Evolutionary conservation across 164 flowering plant genomes (phyloP).

Genomic region (Nymphaea thermarum): DNA sequence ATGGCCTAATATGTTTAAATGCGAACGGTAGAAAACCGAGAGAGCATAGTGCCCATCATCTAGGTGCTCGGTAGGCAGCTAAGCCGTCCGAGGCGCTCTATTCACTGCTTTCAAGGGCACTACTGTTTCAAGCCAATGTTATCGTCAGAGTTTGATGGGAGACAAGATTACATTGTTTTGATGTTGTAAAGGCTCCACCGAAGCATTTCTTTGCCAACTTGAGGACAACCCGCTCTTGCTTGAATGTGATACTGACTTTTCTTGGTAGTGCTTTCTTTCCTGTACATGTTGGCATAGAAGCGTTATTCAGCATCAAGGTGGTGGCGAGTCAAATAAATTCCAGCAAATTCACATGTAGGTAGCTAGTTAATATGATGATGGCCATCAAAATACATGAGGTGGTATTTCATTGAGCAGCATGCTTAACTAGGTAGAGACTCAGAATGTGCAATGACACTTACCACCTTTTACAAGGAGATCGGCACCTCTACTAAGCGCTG

Average conservation of each 20-base stretch:
- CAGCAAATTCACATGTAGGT: neutral
- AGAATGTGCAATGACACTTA: neutral
- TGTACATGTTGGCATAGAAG: conserved; percentile 2
- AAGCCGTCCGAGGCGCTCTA: too few species aligned
- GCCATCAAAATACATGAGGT: neutral
- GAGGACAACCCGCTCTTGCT: conserved; percentile 8
- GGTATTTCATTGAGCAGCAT: neutral
- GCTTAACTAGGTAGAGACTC: neutral
- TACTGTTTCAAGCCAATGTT: neutral
- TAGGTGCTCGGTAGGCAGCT: too few species aligned
- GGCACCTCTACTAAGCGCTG: neutral
- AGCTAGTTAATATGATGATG: neutral
- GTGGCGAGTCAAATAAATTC: neutral
- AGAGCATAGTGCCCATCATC: too few species aligned
- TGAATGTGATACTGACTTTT: conserved; percentile 6
- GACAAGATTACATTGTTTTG: conserved; percentile 16
- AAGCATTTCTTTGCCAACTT: conserved; percentile 12
- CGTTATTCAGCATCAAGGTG: neutral
- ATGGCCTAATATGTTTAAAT: too few species aligned
- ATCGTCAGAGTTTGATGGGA: neutral
- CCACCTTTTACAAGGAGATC: neutral
- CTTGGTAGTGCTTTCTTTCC: conserved; percentile 7
- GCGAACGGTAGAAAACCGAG: too few species aligned
- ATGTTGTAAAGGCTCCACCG: conserved; percentile 11
- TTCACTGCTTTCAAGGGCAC: too few species aligned